Base-by-base conservation (phyloP, 2,329 filamentous ascomycete species). In the Fusarium succisae region DNA sequence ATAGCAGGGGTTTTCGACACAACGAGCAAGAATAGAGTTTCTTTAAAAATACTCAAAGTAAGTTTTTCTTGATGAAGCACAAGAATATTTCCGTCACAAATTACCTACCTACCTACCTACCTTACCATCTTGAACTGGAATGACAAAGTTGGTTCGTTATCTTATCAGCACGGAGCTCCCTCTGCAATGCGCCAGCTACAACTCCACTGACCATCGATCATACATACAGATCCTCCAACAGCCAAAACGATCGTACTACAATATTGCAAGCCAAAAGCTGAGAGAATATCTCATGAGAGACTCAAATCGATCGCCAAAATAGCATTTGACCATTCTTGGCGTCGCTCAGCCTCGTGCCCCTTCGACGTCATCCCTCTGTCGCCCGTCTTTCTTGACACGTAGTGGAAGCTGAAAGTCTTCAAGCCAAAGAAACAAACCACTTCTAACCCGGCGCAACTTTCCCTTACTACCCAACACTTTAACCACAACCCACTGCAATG, bases 401-500 rank as follows among this genome's bases (percentile, higher is more conserved):
- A 65, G 70, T 69, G 58, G 53, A 63, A 64, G 47, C 22, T 53
- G 54, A 32, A 68, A 57, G 50, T 59, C 53, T 54, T 48, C 44
- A 41, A 69, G 64, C 51, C 67, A 60, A 43, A 44, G 41, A 58
- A 45, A 66, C 48, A 39, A 56, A 67, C 64, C 71, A 70, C 69
- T 58, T 66, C 51, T 38, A 56, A 35, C 20, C 48, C 69, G 53
- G 43, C 57, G 47, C 65, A 48, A 41, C 50, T 39, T 39, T 64
- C 32, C 20, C 59, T 65, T 50, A n/a, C 38, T 57, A 20, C 45
- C 48, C 56, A 26, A n/a, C 30, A 54, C 26, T 24, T 24, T 22
- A 41, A 50, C 50, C 24, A 41, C 30, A 32, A 72, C 32, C 41
- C 53, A 41, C 69, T 53, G 66, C 53, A 63, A 96, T 96, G 95